phyloP scores from a whole-genome alignment of 352 stramenopile genomes.

The Globisporangium megalacanthum region DNA sequence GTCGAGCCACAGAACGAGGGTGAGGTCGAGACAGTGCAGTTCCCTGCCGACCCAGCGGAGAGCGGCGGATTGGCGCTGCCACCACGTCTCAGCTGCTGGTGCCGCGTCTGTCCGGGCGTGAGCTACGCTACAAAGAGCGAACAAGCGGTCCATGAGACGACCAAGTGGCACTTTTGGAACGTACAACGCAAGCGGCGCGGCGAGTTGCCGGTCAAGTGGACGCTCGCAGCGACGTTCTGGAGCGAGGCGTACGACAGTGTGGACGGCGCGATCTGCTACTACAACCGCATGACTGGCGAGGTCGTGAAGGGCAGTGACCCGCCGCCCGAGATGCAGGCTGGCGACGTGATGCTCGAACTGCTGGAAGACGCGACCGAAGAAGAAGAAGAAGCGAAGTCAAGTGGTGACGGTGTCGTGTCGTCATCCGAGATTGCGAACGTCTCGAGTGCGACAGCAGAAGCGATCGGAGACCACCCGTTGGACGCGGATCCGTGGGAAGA shows the following conservation, averaged over 20 bases:
- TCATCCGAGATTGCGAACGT: too few relatives aligned
- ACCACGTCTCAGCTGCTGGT: conserved; percentile 48
- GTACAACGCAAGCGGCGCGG: conserved; percentile 29
- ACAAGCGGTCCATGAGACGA: conserved; percentile 53
- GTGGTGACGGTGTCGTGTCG: conserved; percentile 31
- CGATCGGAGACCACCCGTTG: neutral
- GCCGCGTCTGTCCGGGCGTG: conserved; percentile 55
- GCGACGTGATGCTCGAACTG: conserved; percentile 66
- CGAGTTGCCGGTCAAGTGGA: conserved; percentile 39
- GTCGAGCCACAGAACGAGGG: conserved; percentile 38
- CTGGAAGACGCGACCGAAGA: conserved; percentile 35
- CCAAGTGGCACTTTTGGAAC: conserved; percentile 82
- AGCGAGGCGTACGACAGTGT: conserved; percentile 63
- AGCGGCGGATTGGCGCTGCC: conserved; percentile 21
- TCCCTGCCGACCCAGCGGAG: conserved; percentile 36
- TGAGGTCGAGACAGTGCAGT: conserved; percentile 61
- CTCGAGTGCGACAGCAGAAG: too few relatives aligned
- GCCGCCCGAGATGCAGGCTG: conserved; percentile 58
- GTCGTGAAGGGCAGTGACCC: conserved; percentile 41
- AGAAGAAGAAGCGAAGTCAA: conserved; percentile 16
- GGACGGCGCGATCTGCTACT: conserved; percentile 59
- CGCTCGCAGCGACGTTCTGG: conserved; percentile 60
- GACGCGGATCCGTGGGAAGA: conserved; percentile 46
- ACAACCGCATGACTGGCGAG: conserved; percentile 66
- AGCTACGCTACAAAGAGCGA: conserved; percentile 60